Percentiles rank a stretch among this genome's conserved stretches.
Conservation (phyloP, 768 basidiomycete species). For the Daedaleopsis nitida region DNA sequence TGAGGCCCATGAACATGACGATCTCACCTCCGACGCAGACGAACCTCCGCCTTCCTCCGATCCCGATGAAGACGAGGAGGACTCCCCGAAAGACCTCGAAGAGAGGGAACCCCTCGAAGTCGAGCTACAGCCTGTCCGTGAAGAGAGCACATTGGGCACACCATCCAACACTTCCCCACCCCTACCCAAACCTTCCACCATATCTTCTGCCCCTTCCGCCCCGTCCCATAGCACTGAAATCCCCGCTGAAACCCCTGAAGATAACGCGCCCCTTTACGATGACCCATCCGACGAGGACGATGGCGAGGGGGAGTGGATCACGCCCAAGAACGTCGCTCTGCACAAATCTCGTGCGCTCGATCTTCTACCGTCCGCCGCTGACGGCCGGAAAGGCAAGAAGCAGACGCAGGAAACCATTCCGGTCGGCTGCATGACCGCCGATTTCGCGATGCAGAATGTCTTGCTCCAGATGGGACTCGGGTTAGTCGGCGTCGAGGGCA, state of each 20-base stretch:
- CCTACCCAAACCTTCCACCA: constrained; percentile 12
- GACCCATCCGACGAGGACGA: constrained; percentile 81
- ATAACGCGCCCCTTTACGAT: constrained; percentile 53
- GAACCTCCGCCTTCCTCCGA: constrained; percentile 12
- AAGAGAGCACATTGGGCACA: constrained; percentile 21
- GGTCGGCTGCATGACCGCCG: constrained; percentile 94
- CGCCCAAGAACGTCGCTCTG: constrained; percentile 78
- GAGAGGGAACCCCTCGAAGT: constrained; percentile 46
- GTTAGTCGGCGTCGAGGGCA: constrained; percentile 88
- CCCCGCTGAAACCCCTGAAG: neutral
- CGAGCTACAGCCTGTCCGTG: constrained; percentile 40
- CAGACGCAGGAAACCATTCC: constrained; percentile 48
- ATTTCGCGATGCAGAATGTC: constrained; percentile 99
- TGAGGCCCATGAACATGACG: constrained; percentile 3
- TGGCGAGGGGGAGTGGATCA: constrained; percentile 96
- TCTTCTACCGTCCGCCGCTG: constrained; percentile 63
- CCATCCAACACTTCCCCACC: constrained; percentile 7
- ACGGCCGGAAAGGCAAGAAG: constrained; percentile 34
- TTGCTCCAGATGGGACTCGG: constrained; percentile 92
- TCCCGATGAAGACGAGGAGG: constrained; percentile 1
- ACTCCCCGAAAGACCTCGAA: constrained; percentile 3
- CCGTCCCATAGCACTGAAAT: neutral
- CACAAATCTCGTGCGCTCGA: constrained; percentile 90
- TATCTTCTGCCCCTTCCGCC: no score
- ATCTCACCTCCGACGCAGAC: constrained; percentile 20